These are phyloP conservation scores for Colletotrichum sansevieriae DNA, from an alignment of 2,329 filamentous ascomycete genomes.

Conservation along the genomic window DNA sequence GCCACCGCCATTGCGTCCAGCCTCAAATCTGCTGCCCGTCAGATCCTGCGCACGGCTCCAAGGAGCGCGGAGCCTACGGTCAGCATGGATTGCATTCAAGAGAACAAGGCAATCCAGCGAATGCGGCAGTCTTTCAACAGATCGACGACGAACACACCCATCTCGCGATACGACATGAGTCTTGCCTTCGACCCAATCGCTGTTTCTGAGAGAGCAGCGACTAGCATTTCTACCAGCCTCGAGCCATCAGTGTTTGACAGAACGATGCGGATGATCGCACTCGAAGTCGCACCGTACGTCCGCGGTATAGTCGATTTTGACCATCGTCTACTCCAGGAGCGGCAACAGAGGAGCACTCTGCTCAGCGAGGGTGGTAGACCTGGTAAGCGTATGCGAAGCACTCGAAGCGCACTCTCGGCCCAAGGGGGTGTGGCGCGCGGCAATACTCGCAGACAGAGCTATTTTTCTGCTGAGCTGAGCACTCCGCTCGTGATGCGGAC, in stretches of 20 bases:
- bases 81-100: conserved; percentile 46
- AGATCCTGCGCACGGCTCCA: conserved; percentile 21
- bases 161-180: conserved; percentile 67
- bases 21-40: conserved; percentile 36
- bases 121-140: conserved; percentile 55
- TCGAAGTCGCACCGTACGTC: conserved; percentile 92
- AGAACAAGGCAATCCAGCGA: conserved; percentile 49
- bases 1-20: conserved; percentile 32
- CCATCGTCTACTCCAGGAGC: conserved; percentile 75
- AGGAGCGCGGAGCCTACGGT: not conserved
- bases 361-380: conserved; percentile 68
- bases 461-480: conserved; percentile 75
- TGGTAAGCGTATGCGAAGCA: conserved; percentile 72
- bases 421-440: conserved; percentile 79
- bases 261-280: conserved; percentile 71
- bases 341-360: conserved; percentile 69
- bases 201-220: conserved; percentile 58
- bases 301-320: conserved; percentile 87
- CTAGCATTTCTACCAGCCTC: conserved; percentile 57
- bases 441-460: conserved; percentile 76
- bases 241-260: conserved; percentile 84
- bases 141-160: conserved; percentile 42
- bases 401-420: conserved; percentile 80
- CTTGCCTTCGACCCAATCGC: conserved; percentile 73
- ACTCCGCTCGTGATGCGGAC: conserved; percentile 75